Base-by-base conservation (phyloP, 331 rosid genomes). In the Dryas integrifolia region DNA sequence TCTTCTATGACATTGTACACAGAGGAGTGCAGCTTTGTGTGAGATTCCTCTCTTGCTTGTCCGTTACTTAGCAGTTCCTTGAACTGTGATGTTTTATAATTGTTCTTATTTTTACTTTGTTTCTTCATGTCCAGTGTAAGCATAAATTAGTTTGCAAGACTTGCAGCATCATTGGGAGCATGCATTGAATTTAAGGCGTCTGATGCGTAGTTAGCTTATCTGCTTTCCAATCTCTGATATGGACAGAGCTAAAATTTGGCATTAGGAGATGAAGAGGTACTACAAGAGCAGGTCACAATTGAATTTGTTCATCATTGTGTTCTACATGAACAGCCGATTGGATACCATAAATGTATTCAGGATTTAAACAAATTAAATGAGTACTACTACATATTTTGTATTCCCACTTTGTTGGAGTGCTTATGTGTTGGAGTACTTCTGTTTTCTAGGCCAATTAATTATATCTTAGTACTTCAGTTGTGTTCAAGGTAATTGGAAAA, bases 21-120 rank as follows among this genome's bases (percentile, higher is more conserved):
- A 88, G 92, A 84, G 90, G 90, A 72, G 96, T 89, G 61, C 98
- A 91, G 61, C 95, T 94, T 59, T 91, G 91, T 83, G 98, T 86
- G 78, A 85, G 96, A 18, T 69, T 62, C 12, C 4, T 55, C 53
- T 57, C 56, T 41, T 78, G 51, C 74, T 55, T 72, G 7, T 70
- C 45, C 70, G 24, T 76, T 57, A 39, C 43, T 47, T 51, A 13
- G 9, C 57, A 11, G 41, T 61, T 21, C 40, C 57, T 41, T 47
- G 53, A 24, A 13, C 2, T 46, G 0, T 15, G 16, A 1, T 1
- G 11, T 6, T 21, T 9, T 5, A 3, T 10, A 0, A 5, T 58
- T 8, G 6, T 62, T 67, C 56, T 65, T 30, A 38, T 51, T 30
- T 59, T 70, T 16, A 45, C 10, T 62, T 6, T 35, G 72, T 52